phyloP scores from a whole-genome alignment of 2,329 filamentous ascomycete species.

The Orbilia blumenaviensis region DNA sequence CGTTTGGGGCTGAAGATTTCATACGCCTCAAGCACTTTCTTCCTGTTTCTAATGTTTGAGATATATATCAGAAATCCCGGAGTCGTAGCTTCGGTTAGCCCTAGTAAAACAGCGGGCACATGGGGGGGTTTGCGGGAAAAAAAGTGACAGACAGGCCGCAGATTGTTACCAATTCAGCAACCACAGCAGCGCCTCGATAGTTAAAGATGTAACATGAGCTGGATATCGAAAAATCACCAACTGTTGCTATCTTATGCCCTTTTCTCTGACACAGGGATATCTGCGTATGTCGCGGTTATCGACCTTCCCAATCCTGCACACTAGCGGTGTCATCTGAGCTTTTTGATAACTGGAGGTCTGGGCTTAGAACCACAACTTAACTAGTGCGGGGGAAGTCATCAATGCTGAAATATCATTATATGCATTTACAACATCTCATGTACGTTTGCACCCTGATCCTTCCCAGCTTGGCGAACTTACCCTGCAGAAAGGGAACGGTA shows the following conservation, averaged over 20 bases:
- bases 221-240: conserved; percentile 1
- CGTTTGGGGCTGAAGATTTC: not conserved
- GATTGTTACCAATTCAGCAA: conserved; percentile 1
- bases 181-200: not conserved
- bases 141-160: conserved; percentile 1
- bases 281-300: conserved; percentile 24
- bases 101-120: not conserved
- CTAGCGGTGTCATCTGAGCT: conserved; percentile 29
- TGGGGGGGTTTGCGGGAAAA: too few species aligned
- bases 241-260: conserved; percentile 12
- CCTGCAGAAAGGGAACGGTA: conserved; percentile 25
- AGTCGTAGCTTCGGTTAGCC: conserved; percentile 5
- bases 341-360: not conserved
- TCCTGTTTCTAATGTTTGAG: not conserved
- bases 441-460: conserved; percentile 19
- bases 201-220: conserved; percentile 21
- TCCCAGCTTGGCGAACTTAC: not conserved
- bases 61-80: conserved; percentile 5
- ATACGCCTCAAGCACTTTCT: not conserved
- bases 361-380: not conserved
- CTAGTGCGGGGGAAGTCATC: conserved; percentile 27
- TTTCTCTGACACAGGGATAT: not conserved
- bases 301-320: conserved; percentile 41
- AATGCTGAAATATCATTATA: conserved; percentile 16
- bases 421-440: conserved; percentile 17